These are phyloP conservation scores for Pisolithus microcarpus DNA, from an alignment of 768 basidiomycete species.

Conservation along the genomic window DNA sequence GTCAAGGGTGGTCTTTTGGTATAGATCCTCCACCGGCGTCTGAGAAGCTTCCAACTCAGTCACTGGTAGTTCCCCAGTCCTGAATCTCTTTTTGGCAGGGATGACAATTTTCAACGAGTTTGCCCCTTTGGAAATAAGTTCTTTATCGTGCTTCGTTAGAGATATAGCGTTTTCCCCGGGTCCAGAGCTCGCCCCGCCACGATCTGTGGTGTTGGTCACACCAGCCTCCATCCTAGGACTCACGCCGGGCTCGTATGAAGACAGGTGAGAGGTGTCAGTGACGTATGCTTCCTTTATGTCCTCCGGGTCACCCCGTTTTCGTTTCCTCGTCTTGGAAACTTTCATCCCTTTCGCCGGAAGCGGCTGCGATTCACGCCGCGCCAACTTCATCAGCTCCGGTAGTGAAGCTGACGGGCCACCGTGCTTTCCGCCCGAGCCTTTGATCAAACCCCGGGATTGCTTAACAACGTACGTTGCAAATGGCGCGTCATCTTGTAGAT, in stretches of 20 bases:
- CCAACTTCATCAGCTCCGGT: conserved; percentile 10
- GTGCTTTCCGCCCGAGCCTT: not conserved
- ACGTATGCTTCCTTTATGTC: not conserved
- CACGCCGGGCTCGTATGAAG: not conserved
- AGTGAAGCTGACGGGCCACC: conserved; percentile 19
- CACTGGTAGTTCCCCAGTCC: not conserved
- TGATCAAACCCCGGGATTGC: not conserved
- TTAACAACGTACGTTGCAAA: no score
- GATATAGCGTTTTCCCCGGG: no score
- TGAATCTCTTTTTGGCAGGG: not conserved
- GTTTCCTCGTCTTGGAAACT: not conserved
- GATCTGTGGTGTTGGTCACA: no score
- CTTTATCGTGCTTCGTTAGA: no score
- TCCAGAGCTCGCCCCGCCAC: no score
- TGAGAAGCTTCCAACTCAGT: no score
- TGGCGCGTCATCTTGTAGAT: not conserved
- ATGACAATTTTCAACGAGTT: not conserved
- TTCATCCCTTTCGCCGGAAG: not conserved
- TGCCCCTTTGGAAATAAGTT: not conserved
- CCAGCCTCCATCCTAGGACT: not conserved
- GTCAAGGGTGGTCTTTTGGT: not conserved
- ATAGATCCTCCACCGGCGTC: no score
- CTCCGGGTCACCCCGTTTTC: not conserved
- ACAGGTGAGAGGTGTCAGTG: not conserved
- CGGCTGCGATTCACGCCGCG: conserved; percentile 9